Conservation (phyloP, 2,329 filamentous ascomycete species). For the Simplicillium sp. region DNA sequence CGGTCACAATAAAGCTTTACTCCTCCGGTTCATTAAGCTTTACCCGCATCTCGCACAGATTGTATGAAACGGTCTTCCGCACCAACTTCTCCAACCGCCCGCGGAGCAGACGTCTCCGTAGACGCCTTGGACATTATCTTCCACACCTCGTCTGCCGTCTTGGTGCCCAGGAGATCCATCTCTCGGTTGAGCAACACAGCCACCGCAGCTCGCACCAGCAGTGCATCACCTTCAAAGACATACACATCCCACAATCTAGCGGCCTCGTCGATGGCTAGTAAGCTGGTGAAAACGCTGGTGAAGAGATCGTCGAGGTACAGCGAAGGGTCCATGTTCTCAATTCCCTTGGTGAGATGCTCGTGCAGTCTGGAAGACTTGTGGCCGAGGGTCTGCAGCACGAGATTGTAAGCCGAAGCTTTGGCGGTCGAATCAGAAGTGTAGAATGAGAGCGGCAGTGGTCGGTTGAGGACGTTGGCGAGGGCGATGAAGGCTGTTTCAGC, state of each 20-base stretch:
- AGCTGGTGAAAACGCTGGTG: constrained; percentile 52
- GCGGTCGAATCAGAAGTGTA: constrained; percentile 61
- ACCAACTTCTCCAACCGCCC: constrained; percentile 29
- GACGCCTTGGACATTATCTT: constrained; percentile 22
- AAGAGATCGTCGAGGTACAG: constrained; percentile 53
- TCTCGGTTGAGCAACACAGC: constrained; percentile 51
- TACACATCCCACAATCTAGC: constrained; percentile 74
- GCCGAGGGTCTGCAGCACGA: constrained; percentile 57
- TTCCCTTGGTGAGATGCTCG: constrained; percentile 47
- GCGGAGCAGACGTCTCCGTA: constrained; percentile 17
- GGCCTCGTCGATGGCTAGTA: constrained; percentile 59
- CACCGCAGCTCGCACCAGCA: constrained; percentile 62
- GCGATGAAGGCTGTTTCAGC: constrained; percentile 58
- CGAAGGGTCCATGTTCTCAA: constrained; percentile 36
- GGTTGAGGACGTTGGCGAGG: constrained; percentile 69
- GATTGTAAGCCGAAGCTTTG: constrained; percentile 58
- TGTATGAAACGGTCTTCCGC: constrained; percentile 40
- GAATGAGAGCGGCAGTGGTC: constrained; percentile 65
- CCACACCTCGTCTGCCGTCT: constrained; percentile 33
- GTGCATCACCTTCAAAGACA: constrained; percentile 69
- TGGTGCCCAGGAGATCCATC: constrained; percentile 38
- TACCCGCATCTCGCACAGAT: constrained; percentile 28
- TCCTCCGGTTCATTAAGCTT: constrained; percentile 18
- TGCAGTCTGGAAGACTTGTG: constrained; percentile 57
- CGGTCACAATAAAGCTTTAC: too few species aligned